Conservation (phyloP, 1,139 yeast genomes). For the Lodderomyces parapsilosis region DNA sequence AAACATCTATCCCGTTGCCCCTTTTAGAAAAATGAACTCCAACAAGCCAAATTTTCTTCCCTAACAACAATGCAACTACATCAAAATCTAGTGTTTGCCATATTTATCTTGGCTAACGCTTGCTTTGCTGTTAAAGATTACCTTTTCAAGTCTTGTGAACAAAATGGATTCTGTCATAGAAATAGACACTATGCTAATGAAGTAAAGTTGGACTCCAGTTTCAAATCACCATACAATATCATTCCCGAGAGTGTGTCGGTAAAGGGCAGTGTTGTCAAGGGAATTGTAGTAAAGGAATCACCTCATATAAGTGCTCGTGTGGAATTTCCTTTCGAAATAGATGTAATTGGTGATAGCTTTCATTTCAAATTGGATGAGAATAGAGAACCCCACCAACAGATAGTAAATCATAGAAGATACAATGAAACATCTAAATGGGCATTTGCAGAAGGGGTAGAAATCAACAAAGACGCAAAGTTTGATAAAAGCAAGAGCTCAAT, state of each 20-base stretch:
- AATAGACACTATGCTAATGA: constrained; percentile 66
- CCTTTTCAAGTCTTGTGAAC: constrained; percentile 75
- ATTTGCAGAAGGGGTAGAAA: constrained; percentile 22
- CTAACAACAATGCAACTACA: constrained; percentile 1
- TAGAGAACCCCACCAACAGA: constrained; percentile 22
- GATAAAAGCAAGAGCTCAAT: background rate
- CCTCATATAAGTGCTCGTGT: constrained; percentile 20
- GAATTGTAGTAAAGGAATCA: constrained; percentile 45
- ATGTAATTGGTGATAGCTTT: constrained; percentile 48
- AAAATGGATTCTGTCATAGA: constrained; percentile 83
- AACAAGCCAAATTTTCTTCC: background rate
- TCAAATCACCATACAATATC: constrained; percentile 52
- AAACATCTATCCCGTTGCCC: no score
- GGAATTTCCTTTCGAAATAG: constrained; percentile 55
- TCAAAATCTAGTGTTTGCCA: background rate
- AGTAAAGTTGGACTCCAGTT: background rate
- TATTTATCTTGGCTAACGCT: background rate
- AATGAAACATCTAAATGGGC: constrained; percentile 64
- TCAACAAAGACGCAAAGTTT: constrained; percentile 7
- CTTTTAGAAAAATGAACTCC: background rate
- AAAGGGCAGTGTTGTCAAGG: constrained; percentile 20
- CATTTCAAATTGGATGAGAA: constrained; percentile 49
- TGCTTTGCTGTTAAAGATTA: constrained; percentile 58
- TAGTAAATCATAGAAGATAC: constrained; percentile 47
- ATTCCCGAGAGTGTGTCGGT: constrained; percentile 28